Percentiles rank a stretch among this genome's conserved stretches.
Evolutionary conservation across 257 asterid species (phyloP).

Genomic region (Fraxinus quadrangulata): DNA sequence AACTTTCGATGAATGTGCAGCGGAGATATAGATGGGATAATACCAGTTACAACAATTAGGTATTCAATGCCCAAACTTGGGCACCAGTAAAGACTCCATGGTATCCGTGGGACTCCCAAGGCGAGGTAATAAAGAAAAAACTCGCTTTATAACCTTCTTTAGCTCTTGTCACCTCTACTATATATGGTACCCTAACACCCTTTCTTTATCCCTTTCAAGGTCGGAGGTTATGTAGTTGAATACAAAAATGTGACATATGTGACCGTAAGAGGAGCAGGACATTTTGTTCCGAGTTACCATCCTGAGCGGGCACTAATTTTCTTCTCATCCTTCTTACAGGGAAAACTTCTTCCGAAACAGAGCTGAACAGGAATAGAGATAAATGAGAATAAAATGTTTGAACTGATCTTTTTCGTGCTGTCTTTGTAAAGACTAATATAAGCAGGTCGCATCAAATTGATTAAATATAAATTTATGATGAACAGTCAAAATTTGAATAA

Average conservation of each 20-base stretch:
- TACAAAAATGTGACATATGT: conserved; percentile 36
- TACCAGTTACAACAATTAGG: conserved; percentile 42
- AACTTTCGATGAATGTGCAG: conserved; percentile 28
- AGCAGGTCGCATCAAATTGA: not conserved
- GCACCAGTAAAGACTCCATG: conserved; percentile 39
- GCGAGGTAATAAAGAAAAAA: conserved; percentile 29
- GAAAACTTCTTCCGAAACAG: conserved; percentile 28
- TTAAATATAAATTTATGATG: no score
- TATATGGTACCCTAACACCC: not conserved
- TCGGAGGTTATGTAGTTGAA: conserved; percentile 38
- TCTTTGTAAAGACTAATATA: no score
- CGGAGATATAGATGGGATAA: conserved; percentile 42
- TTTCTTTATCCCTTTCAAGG: conserved; percentile 14
- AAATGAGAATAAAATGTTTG: not conserved
- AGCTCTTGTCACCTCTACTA: no score
- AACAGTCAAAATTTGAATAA: not conserved
- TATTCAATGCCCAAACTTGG: conserved; percentile 38
- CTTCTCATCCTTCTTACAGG: conserved; percentile 32
- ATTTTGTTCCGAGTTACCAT: conserved; percentile 40
- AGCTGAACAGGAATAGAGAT: not conserved
- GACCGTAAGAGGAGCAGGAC: conserved; percentile 43
- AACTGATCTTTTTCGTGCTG: no score
- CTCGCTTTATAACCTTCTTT: not conserved
- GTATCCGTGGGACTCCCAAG: conserved; percentile 49
- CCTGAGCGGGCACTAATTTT: conserved; percentile 34